These are phyloP conservation scores for Colletotrichum chlorophyti DNA, from an alignment of 2,329 filamentous ascomycete species.

Conservation along the genomic window DNA sequence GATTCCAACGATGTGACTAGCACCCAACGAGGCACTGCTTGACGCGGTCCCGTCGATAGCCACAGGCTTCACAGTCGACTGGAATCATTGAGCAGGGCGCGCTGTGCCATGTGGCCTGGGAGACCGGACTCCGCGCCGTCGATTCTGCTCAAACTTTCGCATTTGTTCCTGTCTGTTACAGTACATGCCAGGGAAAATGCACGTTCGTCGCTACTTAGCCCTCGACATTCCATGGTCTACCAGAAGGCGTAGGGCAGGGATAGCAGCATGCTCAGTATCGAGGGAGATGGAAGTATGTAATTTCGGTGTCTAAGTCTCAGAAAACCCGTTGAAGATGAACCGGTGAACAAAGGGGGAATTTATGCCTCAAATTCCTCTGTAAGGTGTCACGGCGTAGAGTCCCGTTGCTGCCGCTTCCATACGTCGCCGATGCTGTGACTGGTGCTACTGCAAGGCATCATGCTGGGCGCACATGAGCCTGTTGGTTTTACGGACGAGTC, in stretches of 20 bases:
- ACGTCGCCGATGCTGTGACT: slow-evolving; percentile 16
- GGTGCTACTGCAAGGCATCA: slow-evolving; percentile 6
- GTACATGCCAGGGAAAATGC: not conserved
- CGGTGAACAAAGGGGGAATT: not conserved
- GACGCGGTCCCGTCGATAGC: slow-evolving; percentile 21
- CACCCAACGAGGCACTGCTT: not conserved
- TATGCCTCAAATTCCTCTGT: not conserved
- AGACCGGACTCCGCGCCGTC: not conserved
- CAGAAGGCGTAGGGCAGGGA: not conserved
- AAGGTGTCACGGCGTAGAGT: not conserved
- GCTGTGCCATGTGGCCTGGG: slow-evolving; percentile 20
- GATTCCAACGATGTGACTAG: slow-evolving; percentile 7
- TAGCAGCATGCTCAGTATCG: not conserved
- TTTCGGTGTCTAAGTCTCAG: not conserved
- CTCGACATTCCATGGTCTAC: not conserved
- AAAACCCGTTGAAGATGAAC: not conserved
- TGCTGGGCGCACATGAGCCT: not conserved
- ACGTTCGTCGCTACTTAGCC: not conserved
- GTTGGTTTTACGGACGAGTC: not conserved
- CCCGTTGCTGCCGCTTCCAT: slow-evolving; percentile 17
- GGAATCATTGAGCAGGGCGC: not conserved
- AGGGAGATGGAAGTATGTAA: not conserved
- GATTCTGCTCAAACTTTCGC: slow-evolving; percentile 7
- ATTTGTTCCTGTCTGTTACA: not conserved
- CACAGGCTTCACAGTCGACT: slow-evolving; percentile 4